Base-by-base conservation (phyloP, 2,329 filamentous ascomycete species). In the Rutstroemia sp. region DNA sequence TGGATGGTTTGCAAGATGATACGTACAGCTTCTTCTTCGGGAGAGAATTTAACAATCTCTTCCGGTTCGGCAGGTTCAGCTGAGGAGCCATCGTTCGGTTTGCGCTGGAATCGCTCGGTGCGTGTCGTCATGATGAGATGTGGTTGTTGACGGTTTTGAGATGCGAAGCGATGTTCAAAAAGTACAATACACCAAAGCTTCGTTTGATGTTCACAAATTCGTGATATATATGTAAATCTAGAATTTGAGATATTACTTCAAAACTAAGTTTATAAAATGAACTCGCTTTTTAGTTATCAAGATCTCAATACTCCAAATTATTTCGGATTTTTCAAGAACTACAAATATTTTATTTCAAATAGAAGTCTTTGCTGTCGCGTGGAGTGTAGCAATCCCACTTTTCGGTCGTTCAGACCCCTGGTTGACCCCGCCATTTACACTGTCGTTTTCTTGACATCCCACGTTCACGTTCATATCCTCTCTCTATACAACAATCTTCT, bases 21-120 rank as follows among this genome's bases (percentile, higher is more conserved):
- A 62, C 67, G 16, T 61, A 72, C 70, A 54, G 73, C 70, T 70
- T 77, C 75, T 67, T 77, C 73, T 58, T 72, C 70, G 1, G 74
- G 68, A 6, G 73, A 63, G 62, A 76, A 74, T 34, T 67, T 68
- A 4, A 68, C 46, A 18, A 65, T 57, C 50, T 70, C 66, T 50
- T 65, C 65, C 14, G 58, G 48, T 38, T 64, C 63, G n/a, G 60
- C 54, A 3, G 47, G 21, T 8, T 49, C 18, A 7, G 59, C 51
- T 3, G 62, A 56, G 21, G 56, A 58, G 18, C 61, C 60, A 49
- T 66, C 65, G 37, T 65, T 66, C 18, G 62, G 56, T 52, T 65
- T 65, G 34, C 65, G 67, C 61, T 68, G 64, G 45, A 70, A 70
- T 27, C 58, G 60, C 49, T 69, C 67, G 16, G 65, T 68, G 50